A percentile compares a stretch with the other conserved stretches of the same genome.
These are phyloP conservation scores for Leccinum subtestaceum DNA, from an alignment of 768 basidiomycete genomes.

Conservation along the genomic window DNA sequence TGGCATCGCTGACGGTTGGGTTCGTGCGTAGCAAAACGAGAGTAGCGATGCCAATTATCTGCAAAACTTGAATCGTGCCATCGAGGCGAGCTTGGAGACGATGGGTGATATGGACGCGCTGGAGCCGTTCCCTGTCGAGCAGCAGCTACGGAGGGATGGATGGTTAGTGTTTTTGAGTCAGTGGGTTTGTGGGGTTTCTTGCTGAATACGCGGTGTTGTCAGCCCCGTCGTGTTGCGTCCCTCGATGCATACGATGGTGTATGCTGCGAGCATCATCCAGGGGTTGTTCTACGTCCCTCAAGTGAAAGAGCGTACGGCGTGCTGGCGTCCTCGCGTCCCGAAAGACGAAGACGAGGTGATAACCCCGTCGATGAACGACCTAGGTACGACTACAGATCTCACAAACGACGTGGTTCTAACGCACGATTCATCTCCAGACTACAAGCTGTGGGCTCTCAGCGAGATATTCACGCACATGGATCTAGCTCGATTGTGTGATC, in stretches of 20 bases:
- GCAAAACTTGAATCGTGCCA: conserved; percentile 63
- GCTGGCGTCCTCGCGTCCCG: conserved; percentile 33
- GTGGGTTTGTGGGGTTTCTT: neutral
- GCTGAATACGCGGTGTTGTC: conserved; percentile 3
- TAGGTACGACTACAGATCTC: conserved; percentile 34
- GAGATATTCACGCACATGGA: conserved; percentile 73
- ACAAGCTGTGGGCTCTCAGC: conserved; percentile 52
- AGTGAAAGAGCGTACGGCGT: conserved; percentile 46
- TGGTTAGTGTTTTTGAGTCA: conserved; percentile 41
- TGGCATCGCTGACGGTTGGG: neutral
- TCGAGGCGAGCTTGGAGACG: conserved; percentile 62
- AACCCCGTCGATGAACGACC: conserved; percentile 31
- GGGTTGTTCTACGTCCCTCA: conserved; percentile 70
- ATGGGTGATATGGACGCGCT: conserved; percentile 48
- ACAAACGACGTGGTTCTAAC: neutral
- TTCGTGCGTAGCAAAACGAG: conserved; percentile 29
- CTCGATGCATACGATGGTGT: conserved; percentile 45
- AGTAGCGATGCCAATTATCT: conserved; percentile 50
- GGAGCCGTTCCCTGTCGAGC: conserved; percentile 51
- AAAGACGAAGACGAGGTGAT: conserved; percentile 15
- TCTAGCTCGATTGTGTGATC: conserved; percentile 53
- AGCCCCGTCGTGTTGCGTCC: conserved; percentile 76
- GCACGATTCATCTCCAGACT: conserved; percentile 33
- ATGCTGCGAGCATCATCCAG: conserved; percentile 55
- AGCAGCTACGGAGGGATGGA: conserved; percentile 53